Base-by-base conservation (phyloP, 768 basidiomycete species). In the Lentinula aciculospora region DNA sequence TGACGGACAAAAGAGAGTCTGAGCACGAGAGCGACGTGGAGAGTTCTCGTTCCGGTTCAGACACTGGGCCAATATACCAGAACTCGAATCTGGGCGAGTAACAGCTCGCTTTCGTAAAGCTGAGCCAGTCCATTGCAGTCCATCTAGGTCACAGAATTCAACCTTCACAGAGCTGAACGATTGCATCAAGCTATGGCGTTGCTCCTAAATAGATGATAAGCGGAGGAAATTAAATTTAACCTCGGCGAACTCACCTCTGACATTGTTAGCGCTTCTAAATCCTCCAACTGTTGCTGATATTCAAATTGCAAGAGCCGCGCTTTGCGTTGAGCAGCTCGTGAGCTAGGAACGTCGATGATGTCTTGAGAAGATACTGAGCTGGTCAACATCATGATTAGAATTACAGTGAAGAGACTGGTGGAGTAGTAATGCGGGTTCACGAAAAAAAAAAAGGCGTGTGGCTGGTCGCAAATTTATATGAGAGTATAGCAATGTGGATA, bases 121-220 rank as follows among this genome's bases (percentile, higher is more conserved):
- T 17, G 51, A 53, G 2, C 36, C 36, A 8, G 51, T 25, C 51
- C 51, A 53, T 28, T 53, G 23, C 13, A 53, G 21, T 13, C 51
- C 51, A 40, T 53, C 51, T 17, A 53, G 19, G 17, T 53, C 51
- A 23, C 51, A 36, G 36, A 53, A 53, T 53, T 53, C 51, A 28
- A 53, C 51, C n/a, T 53, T 53, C 3, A 53, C 51, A 19, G 34
- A 37, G 34, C 51, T 53, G 37, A 53, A 53, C 7, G 51, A 53
- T 37, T 53, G 51, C 51, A 53, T 36, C 13, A 53, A 36, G 1
- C 36, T 39, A 27, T 36, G 17, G 23, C 36, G 36, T 53, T 53
- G 51, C 36, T 53, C 51, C 51, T 53, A 7, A 10, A 53, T 25
- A 40, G 12, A 39, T 9, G 9, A 10, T 53, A 12, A 53, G 32